These are phyloP conservation scores for Entomortierella beljakovae DNA, from an alignment of 192 early-diverging fungal genomes.

Conservation along the genomic window DNA sequence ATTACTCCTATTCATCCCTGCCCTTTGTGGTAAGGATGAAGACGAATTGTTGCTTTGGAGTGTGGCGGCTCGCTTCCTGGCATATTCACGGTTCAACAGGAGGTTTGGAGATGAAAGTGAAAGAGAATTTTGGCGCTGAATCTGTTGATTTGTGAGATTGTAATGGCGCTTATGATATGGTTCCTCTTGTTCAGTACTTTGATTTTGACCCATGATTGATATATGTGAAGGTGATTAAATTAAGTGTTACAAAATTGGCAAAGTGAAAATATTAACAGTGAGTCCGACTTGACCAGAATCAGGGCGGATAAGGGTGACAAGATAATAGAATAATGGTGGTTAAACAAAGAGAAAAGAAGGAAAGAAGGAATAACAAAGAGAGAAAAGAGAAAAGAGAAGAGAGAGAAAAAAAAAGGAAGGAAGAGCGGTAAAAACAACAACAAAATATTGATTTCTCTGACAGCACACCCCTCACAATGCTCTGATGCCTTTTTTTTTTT, in stretches of 20 bases:
- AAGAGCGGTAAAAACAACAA: background rate
- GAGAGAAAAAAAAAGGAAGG: constrained; percentile 1
- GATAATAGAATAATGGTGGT: background rate
- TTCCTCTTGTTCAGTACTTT: constrained; percentile 14
- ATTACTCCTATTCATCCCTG: background rate
- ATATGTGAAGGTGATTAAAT: background rate
- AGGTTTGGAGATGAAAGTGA: constrained; percentile 30
- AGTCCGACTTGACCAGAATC: background rate
- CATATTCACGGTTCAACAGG: background rate
- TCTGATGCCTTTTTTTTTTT: background rate
- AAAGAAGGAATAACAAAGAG: background rate
- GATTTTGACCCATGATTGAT: constrained; percentile 37
- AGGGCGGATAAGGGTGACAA: background rate
- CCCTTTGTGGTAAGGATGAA: background rate
- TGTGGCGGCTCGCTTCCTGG: background rate
- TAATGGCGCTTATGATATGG: constrained; percentile 46
- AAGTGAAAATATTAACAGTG: background rate
- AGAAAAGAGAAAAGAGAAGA: background rate
- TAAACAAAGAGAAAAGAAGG: constrained; percentile 2
- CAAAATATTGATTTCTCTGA: background rate
- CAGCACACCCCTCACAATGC: background rate
- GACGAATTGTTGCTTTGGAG: constrained; percentile 9
- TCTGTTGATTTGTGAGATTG: constrained; percentile 33
- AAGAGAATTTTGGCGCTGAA: constrained; percentile 48
- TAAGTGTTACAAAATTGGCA: background rate